phyloP scores from a whole-genome alignment of 257 asterid genomes.

The Buddleja alternifolia region DNA sequence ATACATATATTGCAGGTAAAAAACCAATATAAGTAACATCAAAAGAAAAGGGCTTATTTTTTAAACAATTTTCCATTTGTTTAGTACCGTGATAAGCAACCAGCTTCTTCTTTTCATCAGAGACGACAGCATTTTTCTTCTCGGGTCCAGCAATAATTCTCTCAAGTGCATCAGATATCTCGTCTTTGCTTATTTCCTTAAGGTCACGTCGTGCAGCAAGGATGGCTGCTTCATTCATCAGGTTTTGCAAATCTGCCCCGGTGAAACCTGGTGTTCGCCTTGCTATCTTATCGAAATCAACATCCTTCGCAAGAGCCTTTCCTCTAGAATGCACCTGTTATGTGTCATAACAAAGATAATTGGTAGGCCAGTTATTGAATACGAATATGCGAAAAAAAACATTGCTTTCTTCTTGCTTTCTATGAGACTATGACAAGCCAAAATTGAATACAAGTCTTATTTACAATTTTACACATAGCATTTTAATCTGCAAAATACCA shows the following conservation, averaged over 20 bases:
- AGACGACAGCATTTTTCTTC: constrained; percentile 97
- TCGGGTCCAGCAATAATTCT: constrained; percentile 99
- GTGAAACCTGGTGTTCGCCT: constrained; percentile 99
- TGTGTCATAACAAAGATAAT: neutral
- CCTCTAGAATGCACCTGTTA: constrained; percentile 98
- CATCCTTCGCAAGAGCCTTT: constrained; percentile 95
- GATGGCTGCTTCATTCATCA: constrained; percentile 99
- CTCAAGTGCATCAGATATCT: constrained; percentile 95
- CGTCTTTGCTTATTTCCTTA: constrained; percentile 97
- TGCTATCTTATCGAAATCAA: constrained; percentile 91
- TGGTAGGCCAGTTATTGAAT: neutral
- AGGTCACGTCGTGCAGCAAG: constrained; percentile 97
- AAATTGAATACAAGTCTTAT: no score
- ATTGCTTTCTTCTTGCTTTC: no score
- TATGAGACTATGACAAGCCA: no score
- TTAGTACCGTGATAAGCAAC: constrained; percentile 77
- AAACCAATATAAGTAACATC: neutral
- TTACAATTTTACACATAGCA: no score
- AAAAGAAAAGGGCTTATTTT: neutral
- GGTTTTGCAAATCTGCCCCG: constrained; percentile 96
- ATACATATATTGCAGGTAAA: neutral
- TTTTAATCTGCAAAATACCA: no score
- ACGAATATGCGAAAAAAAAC: neutral
- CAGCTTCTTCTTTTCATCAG: constrained; percentile 90
- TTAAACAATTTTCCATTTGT: neutral